Conservation (phyloP, 1,284 basidiomycete species). For the Rhodotorula glutinis region DNA sequence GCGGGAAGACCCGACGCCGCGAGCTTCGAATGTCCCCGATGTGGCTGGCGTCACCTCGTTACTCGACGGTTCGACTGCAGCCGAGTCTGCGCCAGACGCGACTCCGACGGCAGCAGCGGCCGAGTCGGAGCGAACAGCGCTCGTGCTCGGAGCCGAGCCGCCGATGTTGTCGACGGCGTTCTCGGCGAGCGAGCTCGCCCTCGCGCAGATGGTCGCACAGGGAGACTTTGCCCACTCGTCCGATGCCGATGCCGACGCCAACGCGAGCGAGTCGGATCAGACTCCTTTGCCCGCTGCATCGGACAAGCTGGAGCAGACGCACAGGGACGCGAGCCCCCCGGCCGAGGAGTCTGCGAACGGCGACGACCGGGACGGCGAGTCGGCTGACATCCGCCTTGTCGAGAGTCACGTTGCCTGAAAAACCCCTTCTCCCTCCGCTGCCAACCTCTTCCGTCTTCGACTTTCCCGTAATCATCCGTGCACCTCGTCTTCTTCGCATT, state of each 20-base stretch:
- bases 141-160: neutral
- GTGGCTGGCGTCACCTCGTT: neutral
- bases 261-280: neutral
- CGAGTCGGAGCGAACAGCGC: too few species aligned
- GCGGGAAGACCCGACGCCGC: neutral
- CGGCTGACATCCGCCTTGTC: neutral
- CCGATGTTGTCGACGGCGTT: conserved; percentile 11
- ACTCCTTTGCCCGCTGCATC: too few species aligned
- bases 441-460: neutral
- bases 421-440: too few species aligned
- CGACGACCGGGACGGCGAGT: neutral
- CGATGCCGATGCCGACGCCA: neutral
- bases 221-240: too few species aligned
- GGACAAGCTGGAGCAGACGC: neutral
- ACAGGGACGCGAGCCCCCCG: too few species aligned
- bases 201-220: neutral
- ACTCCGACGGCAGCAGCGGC: too few species aligned
- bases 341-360: too few species aligned
- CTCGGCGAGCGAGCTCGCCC: neutral
- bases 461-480: too few species aligned
- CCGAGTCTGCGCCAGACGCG: too few species aligned
- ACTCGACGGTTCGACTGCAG: neutral
- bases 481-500: neutral
- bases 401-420: too few species aligned
- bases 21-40: too few species aligned